Conservation (phyloP, 2,329 filamentous ascomycete species). For the Colletotrichum tanaceti region DNA sequence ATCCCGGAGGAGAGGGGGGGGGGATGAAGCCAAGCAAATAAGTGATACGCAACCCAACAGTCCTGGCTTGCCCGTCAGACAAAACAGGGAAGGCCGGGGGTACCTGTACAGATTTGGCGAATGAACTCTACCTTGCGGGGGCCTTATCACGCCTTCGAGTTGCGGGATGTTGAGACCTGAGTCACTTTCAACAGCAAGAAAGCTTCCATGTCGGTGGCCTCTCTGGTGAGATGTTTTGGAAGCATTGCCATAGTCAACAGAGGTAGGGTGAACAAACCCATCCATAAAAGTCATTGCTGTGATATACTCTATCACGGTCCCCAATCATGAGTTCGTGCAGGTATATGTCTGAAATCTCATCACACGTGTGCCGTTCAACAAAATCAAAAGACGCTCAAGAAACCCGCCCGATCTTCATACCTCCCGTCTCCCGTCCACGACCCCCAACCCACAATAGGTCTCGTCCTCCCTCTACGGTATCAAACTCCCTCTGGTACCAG, state of each 20-base stretch:
- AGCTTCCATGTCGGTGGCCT: not conserved
- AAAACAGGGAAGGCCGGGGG: not conserved
- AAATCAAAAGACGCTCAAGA: slow-evolving; percentile 26
- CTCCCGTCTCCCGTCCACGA: slow-evolving; percentile 2
- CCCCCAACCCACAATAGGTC: not conserved
- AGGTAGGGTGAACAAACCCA: slow-evolving; percentile 1
- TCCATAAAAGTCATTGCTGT: slow-evolving; percentile 28
- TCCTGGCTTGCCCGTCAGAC: not conserved
- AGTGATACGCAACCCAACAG: not conserved
- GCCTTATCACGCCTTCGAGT: slow-evolving; percentile 14
- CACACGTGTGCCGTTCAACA: slow-evolving; percentile 28
- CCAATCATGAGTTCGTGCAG: slow-evolving; percentile 35
- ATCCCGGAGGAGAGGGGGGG: not conserved
- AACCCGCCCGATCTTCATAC: slow-evolving; percentile 23
- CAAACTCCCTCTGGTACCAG: slow-evolving; percentile 23
- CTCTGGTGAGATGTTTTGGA: not conserved
- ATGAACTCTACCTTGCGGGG: slow-evolving; percentile 11
- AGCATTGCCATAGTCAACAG: not conserved
- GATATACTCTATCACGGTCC: slow-evolving; percentile 25
- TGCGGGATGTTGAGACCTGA: slow-evolving; percentile 11
- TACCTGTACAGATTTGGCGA: not conserved
- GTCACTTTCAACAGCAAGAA: slow-evolving; percentile 5
- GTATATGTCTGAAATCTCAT: slow-evolving; percentile 31
- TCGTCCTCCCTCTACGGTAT: slow-evolving; percentile 3
- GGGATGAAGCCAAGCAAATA: not conserved